Conservation (phyloP, 352 stramenopile genomes). For the Phytopythium mirpurense region DNA sequence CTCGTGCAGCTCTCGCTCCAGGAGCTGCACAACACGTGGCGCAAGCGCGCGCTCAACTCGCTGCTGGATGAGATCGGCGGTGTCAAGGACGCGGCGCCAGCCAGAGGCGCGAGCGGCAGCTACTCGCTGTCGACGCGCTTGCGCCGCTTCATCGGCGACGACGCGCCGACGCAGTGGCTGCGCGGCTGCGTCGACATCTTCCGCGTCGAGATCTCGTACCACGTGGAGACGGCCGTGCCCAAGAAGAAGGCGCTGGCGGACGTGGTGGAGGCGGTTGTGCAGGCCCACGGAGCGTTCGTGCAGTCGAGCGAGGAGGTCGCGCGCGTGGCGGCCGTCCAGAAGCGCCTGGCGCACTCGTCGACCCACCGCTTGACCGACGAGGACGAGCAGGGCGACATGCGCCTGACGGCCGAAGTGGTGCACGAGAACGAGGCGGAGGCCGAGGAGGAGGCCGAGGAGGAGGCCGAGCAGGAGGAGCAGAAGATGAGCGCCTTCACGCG, state of each 20-base stretch:
- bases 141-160: constrained; percentile 55
- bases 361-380: constrained; percentile 34
- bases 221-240: constrained; percentile 53
- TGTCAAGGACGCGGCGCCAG: constrained; percentile 8
- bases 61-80: constrained; percentile 77
- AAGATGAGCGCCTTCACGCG: constrained; percentile 90
- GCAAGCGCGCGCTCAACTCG: constrained; percentile 92
- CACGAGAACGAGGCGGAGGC: constrained; percentile 89
- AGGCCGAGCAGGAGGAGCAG: constrained; percentile 88
- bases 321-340: constrained; percentile 52
- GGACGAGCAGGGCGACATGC: constrained; percentile 65
- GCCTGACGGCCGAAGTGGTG: constrained; percentile 80
- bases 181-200: constrained; percentile 69
- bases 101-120: constrained; percentile 7
- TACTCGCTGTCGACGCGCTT: constrained; percentile 42
- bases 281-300: constrained; percentile 57
- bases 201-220: constrained; percentile 78
- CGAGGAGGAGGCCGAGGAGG: constrained; percentile 85
- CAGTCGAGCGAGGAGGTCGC: constrained; percentile 39
- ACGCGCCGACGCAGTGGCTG: constrained; percentile 39
- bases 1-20: constrained; percentile 96
- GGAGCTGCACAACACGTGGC: constrained; percentile 98
- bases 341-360: constrained; percentile 55
- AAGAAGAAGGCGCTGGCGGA: constrained; percentile 68
- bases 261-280: constrained; percentile 55